phyloP scores from a whole-genome alignment of 1,139 yeast genomes.

The Kluyveromyces sp. region DNA sequence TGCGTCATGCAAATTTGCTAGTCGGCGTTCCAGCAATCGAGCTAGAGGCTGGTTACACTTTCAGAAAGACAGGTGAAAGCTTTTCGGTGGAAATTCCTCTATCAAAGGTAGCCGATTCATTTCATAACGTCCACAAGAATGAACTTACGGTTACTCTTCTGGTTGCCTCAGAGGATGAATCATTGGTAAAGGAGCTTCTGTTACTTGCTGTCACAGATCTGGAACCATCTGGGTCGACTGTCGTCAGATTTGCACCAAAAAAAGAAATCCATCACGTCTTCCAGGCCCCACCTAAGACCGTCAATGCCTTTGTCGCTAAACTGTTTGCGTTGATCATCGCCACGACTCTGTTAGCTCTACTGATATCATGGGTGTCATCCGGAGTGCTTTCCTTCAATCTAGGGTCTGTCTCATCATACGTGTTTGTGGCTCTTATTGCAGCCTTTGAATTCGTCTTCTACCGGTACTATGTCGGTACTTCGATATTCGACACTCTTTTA shows the following conservation, averaged over 20 bases:
- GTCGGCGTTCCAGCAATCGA: conserved; percentile 19
- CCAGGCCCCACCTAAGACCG: conserved; percentile 48
- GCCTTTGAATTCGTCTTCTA: conserved; percentile 59
- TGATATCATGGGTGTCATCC: conserved; percentile 48
- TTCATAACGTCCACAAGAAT: conserved; percentile 5
- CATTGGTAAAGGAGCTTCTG: conserved; percentile 16
- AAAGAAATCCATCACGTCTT: conserved; percentile 71
- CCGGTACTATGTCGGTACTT: conserved; percentile 60
- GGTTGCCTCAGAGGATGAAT: conserved; percentile 13
- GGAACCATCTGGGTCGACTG: conserved; percentile 5
- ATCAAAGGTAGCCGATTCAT: background rate
- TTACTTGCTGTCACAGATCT: conserved; percentile 11
- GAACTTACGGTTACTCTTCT: conserved; percentile 16
- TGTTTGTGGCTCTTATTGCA: conserved; percentile 47
- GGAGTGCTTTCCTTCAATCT: conserved; percentile 36
- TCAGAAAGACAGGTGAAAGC: conserved; percentile 3
- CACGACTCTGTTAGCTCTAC: conserved; percentile 37
- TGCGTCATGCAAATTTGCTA: conserved; percentile 21
- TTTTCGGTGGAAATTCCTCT: conserved; percentile 5
- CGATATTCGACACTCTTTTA: conserved; percentile 65
- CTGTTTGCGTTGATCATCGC: conserved; percentile 44
- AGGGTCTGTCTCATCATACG: conserved; percentile 7
- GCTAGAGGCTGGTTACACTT: conserved; percentile 15
- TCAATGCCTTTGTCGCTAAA: conserved; percentile 48
- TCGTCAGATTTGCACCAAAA: conserved; percentile 18